These are phyloP conservation scores for Yamadazyma spencermartinsiae DNA, from an alignment of 1,139 yeast genomes.

Conservation along the genomic window DNA sequence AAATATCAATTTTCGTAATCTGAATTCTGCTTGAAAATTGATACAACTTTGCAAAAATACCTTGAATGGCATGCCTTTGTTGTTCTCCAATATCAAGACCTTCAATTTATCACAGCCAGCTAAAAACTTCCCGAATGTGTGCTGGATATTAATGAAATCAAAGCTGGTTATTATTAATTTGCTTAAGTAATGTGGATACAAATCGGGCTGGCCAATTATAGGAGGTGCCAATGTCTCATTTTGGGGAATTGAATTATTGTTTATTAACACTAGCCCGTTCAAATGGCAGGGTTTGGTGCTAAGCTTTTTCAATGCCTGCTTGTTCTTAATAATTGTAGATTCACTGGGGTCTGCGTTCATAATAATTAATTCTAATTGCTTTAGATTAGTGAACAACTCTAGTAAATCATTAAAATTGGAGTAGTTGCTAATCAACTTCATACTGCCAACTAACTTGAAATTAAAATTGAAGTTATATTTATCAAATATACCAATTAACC, in stretches of 20 bases:
- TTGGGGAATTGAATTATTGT: conserved; percentile 23
- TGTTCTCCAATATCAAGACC: conserved; percentile 35
- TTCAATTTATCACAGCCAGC: conserved; percentile 19
- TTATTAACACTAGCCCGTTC: conserved; percentile 25
- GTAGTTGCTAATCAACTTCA: conserved; percentile 29
- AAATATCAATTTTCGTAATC: conserved; percentile 27
- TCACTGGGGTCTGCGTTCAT: conserved; percentile 10
- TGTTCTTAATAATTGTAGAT: conserved; percentile 5
- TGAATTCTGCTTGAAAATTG: conserved; percentile 30
- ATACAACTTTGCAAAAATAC: conserved; percentile 32
- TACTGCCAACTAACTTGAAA: conserved; percentile 20
- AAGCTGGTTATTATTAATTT: conserved; percentile 30
- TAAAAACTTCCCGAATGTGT: conserved; percentile 33
- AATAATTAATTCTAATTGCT: conserved; percentile 23
- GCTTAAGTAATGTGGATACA: conserved; percentile 22
- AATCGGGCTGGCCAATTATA: conserved; percentile 15
- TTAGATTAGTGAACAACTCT: conserved; percentile 29
- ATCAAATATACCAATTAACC: conserved; percentile 24
- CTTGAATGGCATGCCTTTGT: conserved; percentile 27
- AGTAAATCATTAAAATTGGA: conserved; percentile 24
- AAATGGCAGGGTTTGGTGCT: conserved; percentile 9
- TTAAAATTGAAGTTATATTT: conserved; percentile 30
- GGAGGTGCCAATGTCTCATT: conserved; percentile 9
- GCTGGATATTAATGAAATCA: conserved; percentile 31
- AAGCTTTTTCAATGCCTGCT: conserved; percentile 9